Evolutionary conservation across 2,329 filamentous ascomycete species (phyloP).

Genomic region (Colletotrichum lindemuthianum): DNA sequence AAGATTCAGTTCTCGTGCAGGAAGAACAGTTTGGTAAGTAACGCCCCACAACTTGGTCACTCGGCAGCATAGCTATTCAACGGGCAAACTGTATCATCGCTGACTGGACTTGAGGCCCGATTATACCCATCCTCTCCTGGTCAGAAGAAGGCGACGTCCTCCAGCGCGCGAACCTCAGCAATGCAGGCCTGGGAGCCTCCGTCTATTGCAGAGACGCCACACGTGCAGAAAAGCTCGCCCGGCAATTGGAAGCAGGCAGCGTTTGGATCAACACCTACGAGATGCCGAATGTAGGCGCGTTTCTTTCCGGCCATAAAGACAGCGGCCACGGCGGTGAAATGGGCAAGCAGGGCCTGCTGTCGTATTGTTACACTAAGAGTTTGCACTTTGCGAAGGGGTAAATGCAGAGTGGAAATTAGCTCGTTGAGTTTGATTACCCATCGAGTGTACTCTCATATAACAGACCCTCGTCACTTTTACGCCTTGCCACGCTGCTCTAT

Average conservation of each 20-base stretch:
- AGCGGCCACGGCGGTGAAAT: slow-evolving; percentile 48
- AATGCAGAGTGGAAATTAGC: not conserved
- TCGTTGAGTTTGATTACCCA: not conserved
- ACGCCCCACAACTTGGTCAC: too few relatives aligned
- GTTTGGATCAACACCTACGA: slow-evolving; percentile 67
- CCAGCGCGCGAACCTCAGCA: slow-evolving; percentile 61
- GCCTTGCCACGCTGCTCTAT: slow-evolving; percentile 31
- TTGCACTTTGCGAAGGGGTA: slow-evolving; percentile 44
- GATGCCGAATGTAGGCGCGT: slow-evolving; percentile 44
- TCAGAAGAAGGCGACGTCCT: slow-evolving; percentile 69
- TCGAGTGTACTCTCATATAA: too few relatives aligned
- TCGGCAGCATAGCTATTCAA: not conserved
- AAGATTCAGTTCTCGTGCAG: slow-evolving; percentile 63
- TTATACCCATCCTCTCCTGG: slow-evolving; percentile 72
- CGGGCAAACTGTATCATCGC: not conserved
- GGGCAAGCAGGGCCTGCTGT: slow-evolving; percentile 45
- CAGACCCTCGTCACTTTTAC: not conserved
- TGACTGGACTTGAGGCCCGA: slow-evolving; percentile 55
- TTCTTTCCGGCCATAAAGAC: slow-evolving; percentile 46
- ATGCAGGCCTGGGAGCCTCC: slow-evolving; percentile 65
- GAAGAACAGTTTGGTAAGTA: slow-evolving; percentile 58
- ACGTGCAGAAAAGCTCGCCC: slow-evolving; percentile 61
- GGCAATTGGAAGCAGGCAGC: slow-evolving; percentile 64
- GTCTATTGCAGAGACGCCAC: slow-evolving; percentile 66
- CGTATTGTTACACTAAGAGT: slow-evolving; percentile 46